phyloP scores from a whole-genome alignment of 495 filamentous ascomycete species.

The Penicillium flavigenum region DNA sequence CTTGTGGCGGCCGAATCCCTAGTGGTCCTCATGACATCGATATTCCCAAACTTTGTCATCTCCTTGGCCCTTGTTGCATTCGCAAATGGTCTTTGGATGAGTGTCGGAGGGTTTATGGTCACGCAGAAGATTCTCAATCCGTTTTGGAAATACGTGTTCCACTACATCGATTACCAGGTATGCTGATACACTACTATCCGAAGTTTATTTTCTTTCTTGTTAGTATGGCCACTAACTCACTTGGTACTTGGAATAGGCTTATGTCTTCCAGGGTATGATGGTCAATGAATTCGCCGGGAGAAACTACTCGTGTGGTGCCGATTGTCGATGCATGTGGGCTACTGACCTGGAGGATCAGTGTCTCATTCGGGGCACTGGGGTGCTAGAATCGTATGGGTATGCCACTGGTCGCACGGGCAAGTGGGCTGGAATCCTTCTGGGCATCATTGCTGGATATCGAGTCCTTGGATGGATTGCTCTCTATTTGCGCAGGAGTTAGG shows the following conservation, averaged over 20 bases:
- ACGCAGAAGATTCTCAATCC: constrained; percentile 65
- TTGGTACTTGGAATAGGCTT: constrained; percentile 40
- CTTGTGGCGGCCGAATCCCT: constrained; percentile 77
- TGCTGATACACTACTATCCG: constrained; percentile 1
- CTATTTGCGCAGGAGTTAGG: constrained; percentile 30
- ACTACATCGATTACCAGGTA: constrained; percentile 79
- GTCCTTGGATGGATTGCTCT: constrained; percentile 57
- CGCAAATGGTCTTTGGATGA: constrained; percentile 86
- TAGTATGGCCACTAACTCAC: not conserved
- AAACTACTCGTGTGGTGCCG: constrained; percentile 56
- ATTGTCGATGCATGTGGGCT: constrained; percentile 68
- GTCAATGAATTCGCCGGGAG: constrained; percentile 73
- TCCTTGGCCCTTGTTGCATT: constrained; percentile 74
- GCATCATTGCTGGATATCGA: constrained; percentile 70
- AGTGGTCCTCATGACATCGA: constrained; percentile 68
- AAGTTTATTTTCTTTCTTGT: not conserved
- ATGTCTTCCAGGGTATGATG: constrained; percentile 91
- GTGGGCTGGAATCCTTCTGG: constrained; percentile 74
- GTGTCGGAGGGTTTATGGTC: constrained; percentile 78
- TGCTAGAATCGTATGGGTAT: constrained; percentile 69
- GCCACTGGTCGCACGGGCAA: constrained; percentile 58
- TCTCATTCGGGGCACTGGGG: constrained; percentile 63
- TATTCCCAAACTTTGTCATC: constrained; percentile 77
- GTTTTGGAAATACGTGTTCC: constrained; percentile 82
- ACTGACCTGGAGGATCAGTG: constrained; percentile 62